phyloP scores from a whole-genome alignment of 1,139 yeast species.

The Yamadazyma sp. region DNA sequence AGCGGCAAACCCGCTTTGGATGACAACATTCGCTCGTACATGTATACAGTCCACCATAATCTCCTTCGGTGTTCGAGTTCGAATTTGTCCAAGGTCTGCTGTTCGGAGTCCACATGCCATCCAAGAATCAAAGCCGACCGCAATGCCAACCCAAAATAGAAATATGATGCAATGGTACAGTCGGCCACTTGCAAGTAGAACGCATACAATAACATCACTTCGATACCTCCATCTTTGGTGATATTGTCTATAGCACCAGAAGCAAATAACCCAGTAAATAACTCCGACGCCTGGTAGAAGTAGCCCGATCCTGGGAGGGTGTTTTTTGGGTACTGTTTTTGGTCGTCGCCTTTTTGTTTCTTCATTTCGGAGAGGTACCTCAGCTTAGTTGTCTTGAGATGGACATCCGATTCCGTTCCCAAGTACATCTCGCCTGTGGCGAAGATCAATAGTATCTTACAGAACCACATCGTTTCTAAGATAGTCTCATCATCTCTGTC shows the following conservation, averaged over 20 bases:
- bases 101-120: conserved; percentile 81
- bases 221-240: conserved; percentile 81
- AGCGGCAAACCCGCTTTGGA: conserved; percentile 85
- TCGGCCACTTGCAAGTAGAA: conserved; percentile 84
- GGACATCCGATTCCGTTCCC: conserved; percentile 60
- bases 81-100: conserved; percentile 58
- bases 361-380: conserved; percentile 34
- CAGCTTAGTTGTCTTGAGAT: conserved; percentile 27
- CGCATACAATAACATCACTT: conserved; percentile 72
- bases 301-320: conserved; percentile 76
- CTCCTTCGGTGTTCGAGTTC: conserved; percentile 80
- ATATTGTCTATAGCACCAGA: conserved; percentile 78
- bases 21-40: conserved; percentile 83
- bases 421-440: conserved; percentile 86
- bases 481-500: conserved; percentile 57
- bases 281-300: conserved; percentile 72
- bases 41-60: conserved; percentile 90
- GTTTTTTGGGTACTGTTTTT: conserved; percentile 19
- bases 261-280: conserved; percentile 73
- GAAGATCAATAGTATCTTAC: conserved; percentile 71
- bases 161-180: conserved; percentile 79
- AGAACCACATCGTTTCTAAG: conserved; percentile 77
- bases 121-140: conserved; percentile 75
- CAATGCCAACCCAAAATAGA: conserved; percentile 76
- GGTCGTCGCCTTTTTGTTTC: conserved; percentile 21